A percentile compares a stretch with the other conserved stretches of the same genome.
phyloP scores from a whole-genome alignment of 2,329 filamentous ascomycete genomes.

The Penicillium corylophilum region DNA sequence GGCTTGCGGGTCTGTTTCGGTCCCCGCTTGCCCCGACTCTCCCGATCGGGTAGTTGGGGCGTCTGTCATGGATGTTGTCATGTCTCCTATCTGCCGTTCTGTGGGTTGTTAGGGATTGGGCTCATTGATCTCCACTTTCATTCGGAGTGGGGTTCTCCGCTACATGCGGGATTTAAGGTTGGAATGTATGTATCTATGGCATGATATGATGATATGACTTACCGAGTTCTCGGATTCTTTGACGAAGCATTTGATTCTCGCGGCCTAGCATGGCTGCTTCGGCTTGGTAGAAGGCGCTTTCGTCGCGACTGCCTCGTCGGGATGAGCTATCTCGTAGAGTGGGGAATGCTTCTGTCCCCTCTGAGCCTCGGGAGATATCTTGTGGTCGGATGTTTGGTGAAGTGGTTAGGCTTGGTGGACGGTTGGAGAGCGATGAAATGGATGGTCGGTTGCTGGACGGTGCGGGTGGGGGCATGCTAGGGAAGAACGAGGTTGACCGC shows the following conservation, averaged over 20 bases:
- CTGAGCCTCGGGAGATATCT: slow-evolving; percentile 25
- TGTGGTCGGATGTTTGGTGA: slow-evolving; percentile 40
- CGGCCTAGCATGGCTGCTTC: slow-evolving; percentile 47
- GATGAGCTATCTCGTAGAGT: slow-evolving; percentile 27
- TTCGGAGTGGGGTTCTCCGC: neutral
- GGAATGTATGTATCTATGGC: neutral
- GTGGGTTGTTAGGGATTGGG: neutral
- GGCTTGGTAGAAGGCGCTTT: slow-evolving; percentile 48
- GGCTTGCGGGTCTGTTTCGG: slow-evolving; percentile 20
- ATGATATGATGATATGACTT: slow-evolving; percentile 19
- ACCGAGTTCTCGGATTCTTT: slow-evolving; percentile 50
- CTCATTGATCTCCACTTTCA: neutral
- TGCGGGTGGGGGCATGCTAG: slow-evolving; percentile 31
- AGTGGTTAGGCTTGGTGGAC: slow-evolving; percentile 36
- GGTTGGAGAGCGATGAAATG: slow-evolving; percentile 35
- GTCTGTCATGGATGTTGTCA: slow-evolving; percentile 9
- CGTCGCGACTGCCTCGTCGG: slow-evolving; percentile 46
- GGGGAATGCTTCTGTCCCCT: slow-evolving; percentile 28
- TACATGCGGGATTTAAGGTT: neutral
- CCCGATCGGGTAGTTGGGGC: slow-evolving; percentile 10
- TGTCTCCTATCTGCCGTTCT: slow-evolving; percentile 25
- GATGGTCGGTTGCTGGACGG: slow-evolving; percentile 34
- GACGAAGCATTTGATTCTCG: slow-evolving; percentile 50
- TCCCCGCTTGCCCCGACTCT: slow-evolving; percentile 17
- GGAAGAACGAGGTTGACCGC: slow-evolving; percentile 39